These are phyloP conservation scores for Coleophoma cylindrospora DNA, from an alignment of 2,329 filamentous ascomycete genomes.

Conservation along the genomic window DNA sequence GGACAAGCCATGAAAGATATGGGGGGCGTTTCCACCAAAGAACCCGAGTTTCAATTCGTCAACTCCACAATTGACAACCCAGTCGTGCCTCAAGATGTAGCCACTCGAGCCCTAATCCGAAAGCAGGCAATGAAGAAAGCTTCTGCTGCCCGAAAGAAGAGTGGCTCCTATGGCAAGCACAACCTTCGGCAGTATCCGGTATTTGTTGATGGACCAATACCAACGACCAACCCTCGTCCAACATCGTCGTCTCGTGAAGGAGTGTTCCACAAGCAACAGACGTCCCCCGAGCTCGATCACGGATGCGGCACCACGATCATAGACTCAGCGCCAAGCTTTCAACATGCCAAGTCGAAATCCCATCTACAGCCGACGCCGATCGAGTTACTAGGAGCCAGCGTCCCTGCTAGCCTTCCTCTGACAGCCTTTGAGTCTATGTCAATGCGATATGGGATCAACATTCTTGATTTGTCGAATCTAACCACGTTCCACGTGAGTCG, in stretches of 20 bases:
- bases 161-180: conserved; percentile 25
- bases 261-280: background rate
- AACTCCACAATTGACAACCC: conserved; percentile 19
- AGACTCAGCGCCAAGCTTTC: background rate
- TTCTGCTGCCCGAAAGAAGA: conserved; percentile 23
- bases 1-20: too few species aligned
- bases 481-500: conserved; percentile 22
- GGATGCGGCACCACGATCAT: too few species aligned
- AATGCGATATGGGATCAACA: conserved; percentile 18
- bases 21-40: background rate
- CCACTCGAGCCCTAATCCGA: conserved; percentile 24
- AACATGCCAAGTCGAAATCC: background rate
- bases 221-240: background rate
- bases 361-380: conserved; percentile 3
- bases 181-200: conserved; percentile 25
- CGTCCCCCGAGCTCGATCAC: background rate
- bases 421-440: conserved; percentile 21
- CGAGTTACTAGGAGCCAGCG: background rate
- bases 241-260: background rate
- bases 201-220: conserved; percentile 13
- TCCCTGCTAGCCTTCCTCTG: conserved; percentile 9
- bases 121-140: conserved; percentile 34
- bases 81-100: conserved; percentile 14
- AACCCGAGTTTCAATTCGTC: conserved; percentile 17
- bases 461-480: conserved; percentile 21